Evolutionary conservation across 805 yeast species (phyloP).

Genomic region (Candida easanensis): DNA sequence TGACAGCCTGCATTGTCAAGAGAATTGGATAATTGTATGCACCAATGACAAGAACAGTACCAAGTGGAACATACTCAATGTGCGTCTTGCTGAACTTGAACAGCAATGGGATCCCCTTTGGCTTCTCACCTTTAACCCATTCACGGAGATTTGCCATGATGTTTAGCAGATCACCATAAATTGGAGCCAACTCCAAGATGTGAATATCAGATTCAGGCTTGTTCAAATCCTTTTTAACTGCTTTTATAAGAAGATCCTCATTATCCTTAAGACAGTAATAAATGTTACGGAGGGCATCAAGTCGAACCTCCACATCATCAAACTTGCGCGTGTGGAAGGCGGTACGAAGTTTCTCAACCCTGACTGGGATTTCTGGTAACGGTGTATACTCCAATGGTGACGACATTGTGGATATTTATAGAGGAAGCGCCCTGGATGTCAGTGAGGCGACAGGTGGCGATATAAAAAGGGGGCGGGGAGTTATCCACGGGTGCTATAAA

Average conservation of each 20-base stretch:
- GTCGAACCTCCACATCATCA: conserved; percentile 43
- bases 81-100: conserved; percentile 20
- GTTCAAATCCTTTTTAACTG: conserved; percentile 65
- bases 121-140: conserved; percentile 55
- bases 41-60: conserved; percentile 67
- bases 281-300: conserved; percentile 62
- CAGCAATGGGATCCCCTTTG: conserved; percentile 15
- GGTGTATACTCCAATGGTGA: conserved; percentile 39
- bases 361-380: conserved; percentile 43
- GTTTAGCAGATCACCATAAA: conserved; percentile 53
- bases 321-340: conserved; percentile 46
- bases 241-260: conserved; percentile 49
- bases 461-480: no score
- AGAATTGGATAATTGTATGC: conserved; percentile 82
- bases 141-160: conserved; percentile 56
- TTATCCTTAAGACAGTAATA: conserved; percentile 63
- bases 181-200: conserved; percentile 51
- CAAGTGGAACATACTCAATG: conserved; percentile 41
- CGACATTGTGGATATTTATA: not conserved
- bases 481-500: no score
- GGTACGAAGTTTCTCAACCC: conserved; percentile 40
- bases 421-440: not conserved
- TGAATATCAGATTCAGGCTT: conserved; percentile 62
- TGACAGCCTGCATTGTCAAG: conserved; percentile 61
- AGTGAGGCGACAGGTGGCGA: no score